Percentiles rank a stretch among this genome's conserved stretches.
Conservation (phyloP, 805 yeast genomes). For the Barnettozyma californica region DNA sequence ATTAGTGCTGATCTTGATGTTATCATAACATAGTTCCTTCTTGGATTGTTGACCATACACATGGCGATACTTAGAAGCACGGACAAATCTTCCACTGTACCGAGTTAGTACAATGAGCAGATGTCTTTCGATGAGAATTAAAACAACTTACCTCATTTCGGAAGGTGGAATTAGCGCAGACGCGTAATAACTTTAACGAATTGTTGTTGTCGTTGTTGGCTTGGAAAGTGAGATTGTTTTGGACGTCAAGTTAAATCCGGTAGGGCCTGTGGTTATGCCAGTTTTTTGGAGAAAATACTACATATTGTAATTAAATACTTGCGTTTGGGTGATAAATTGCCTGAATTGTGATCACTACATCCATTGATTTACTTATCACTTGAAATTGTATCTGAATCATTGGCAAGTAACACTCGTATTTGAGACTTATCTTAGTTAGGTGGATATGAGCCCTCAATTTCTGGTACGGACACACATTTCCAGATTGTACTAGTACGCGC, state of each 20-base stretch:
- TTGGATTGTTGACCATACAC: conserved; percentile 86
- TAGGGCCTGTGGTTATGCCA: background rate
- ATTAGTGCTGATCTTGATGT: conserved; percentile 70
- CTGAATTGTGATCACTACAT: too few species aligned
- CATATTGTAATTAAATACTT: background rate
- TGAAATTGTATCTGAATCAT: too few species aligned
- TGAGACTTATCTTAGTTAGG: background rate
- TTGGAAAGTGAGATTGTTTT: background rate
- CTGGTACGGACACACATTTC: background rate
- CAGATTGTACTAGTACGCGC: background rate
- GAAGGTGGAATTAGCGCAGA: background rate
- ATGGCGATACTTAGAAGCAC: conserved; percentile 96
- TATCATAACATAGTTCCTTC: conserved; percentile 41
- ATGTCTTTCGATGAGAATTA: background rate
- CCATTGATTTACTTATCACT: too few species aligned
- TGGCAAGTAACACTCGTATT: background rate
- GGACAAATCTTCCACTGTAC: conserved; percentile 75
- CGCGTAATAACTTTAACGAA: background rate
- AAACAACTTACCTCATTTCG: conserved; percentile 2
- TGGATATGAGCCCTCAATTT: background rate
- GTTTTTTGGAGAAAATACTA: background rate
- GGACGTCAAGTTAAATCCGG: background rate
- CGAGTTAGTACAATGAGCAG: background rate
- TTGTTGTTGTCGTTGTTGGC: background rate
- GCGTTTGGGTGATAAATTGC: too few species aligned